Evolutionary conservation across 2,329 filamentous ascomycete species (phyloP).

Genomic region (Escovopsis weberi): DNA sequence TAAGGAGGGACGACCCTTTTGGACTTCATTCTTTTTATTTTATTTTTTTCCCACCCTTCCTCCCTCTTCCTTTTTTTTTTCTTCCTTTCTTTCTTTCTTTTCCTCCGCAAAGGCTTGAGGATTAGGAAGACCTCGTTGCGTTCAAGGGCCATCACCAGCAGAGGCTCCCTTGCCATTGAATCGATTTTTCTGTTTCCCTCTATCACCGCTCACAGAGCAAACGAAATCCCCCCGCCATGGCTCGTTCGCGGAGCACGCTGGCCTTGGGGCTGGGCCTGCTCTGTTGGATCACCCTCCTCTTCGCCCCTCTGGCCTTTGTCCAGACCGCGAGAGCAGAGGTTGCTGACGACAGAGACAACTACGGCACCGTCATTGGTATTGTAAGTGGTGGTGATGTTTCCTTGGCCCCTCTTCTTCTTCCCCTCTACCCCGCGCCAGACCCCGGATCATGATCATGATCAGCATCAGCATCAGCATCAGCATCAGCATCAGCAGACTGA

Average conservation of each 20-base stretch:
- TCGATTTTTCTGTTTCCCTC: constrained; percentile 10
- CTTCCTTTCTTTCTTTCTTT: constrained; percentile 14
- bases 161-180: background rate
- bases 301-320: constrained; percentile 76
- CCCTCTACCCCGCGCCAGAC: background rate
- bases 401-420: background rate
- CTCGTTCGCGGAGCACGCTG: constrained; percentile 51
- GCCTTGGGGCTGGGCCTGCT: constrained; percentile 74
- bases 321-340: constrained; percentile 51
- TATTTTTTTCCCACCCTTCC: constrained; percentile 2
- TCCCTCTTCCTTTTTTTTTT: constrained; percentile 10
- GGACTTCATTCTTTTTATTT: too few species aligned
- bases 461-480: background rate
- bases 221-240: constrained; percentile 23
- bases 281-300: constrained; percentile 82
- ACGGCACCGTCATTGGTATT: constrained; percentile 89
- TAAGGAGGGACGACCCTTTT: too few species aligned
- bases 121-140: constrained; percentile 14
- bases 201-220: constrained; percentile 2
- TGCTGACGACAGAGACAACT: constrained; percentile 52
- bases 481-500: background rate
- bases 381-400: constrained; percentile 29
- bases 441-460: too few species aligned
- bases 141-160: constrained; percentile 12
- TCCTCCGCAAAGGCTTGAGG: constrained; percentile 11